These are phyloP conservation scores for Pisolithus sp. DNA, from an alignment of 768 basidiomycete species.

Conservation along the genomic window DNA sequence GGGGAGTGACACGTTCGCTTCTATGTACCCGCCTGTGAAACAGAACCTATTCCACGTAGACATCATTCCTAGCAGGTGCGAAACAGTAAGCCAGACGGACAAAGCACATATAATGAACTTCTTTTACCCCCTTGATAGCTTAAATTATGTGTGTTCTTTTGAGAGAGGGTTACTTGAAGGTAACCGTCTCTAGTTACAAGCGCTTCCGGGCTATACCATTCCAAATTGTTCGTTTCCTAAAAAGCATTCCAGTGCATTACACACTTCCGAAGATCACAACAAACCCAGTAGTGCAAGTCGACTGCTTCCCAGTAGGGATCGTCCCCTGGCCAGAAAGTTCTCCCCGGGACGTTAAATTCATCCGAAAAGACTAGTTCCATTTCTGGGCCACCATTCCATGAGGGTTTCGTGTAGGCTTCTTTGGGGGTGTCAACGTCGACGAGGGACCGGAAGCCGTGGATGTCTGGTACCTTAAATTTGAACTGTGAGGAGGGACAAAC, in stretches of 20 bases:
- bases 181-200: slow-evolving; percentile 46
- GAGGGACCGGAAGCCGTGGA: slow-evolving; percentile 49
- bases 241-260: slow-evolving; percentile 17
- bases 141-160: slow-evolving; percentile 39
- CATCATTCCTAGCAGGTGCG: slow-evolving; percentile 43
- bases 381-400: slow-evolving; percentile 54
- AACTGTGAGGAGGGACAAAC: neutral
- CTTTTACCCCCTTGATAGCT: slow-evolving; percentile 37
- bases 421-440: slow-evolving; percentile 56
- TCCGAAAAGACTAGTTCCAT: slow-evolving; percentile 65
- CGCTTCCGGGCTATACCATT: slow-evolving; percentile 52
- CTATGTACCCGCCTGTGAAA: slow-evolving; percentile 78
- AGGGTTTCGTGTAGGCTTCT: slow-evolving; percentile 46
- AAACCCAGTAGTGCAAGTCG: slow-evolving; percentile 37
- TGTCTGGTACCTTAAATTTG: slow-evolving; percentile 43
- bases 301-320: slow-evolving; percentile 79
- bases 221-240: slow-evolving; percentile 43
- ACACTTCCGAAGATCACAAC: slow-evolving; percentile 19
- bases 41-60: slow-evolving; percentile 77
- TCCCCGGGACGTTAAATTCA: slow-evolving; percentile 71
- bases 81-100: slow-evolving; percentile 15
- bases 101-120: slow-evolving; percentile 8
- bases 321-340: slow-evolving; percentile 76
- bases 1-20: slow-evolving; percentile 57
- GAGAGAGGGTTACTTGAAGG: slow-evolving; percentile 45